Evolutionary conservation across 108 stramenopile species (phyloP).

Genomic region (Bacterosira constricta): DNA sequence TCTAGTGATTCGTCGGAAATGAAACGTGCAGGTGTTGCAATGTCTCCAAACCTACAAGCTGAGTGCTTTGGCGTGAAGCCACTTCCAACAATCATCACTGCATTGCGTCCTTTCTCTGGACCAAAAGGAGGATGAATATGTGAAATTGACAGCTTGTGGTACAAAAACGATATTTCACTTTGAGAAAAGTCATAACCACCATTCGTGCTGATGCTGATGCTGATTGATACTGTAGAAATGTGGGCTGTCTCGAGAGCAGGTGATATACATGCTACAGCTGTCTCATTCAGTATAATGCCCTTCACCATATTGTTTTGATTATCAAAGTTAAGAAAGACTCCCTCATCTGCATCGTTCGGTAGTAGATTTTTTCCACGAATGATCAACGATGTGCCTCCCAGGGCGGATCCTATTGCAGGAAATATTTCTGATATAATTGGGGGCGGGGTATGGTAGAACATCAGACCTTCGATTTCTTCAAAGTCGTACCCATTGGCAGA

Average conservation of each 20-base stretch:
- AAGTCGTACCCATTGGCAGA: slow-evolving; percentile 10
- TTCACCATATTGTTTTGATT: neutral
- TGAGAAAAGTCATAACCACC: slow-evolving; percentile 8
- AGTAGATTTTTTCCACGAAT: neutral
- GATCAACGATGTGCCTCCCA: neutral
- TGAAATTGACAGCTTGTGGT: neutral
- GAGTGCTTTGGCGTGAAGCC: neutral
- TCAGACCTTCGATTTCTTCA: neutral
- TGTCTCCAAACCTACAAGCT: slow-evolving; percentile 10
- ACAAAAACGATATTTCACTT: neutral
- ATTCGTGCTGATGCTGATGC: neutral
- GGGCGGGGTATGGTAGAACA: neutral
- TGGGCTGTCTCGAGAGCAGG: neutral
- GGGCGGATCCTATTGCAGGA: neutral
- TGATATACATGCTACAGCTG: neutral
- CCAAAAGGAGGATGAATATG: neutral
- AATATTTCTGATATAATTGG: neutral
- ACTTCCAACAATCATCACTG: neutral
- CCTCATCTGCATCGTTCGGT: neutral
- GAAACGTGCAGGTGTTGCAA: neutral
- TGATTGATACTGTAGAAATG: neutral
- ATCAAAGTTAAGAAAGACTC: slow-evolving; percentile 5
- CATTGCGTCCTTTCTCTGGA: neutral
- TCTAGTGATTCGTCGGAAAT: neutral
- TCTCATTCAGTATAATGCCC: slow-evolving; percentile 3